These are phyloP conservation scores for Sugiyamaella grinbergsii DNA, from an alignment of 1,139 yeast genomes.

Conservation along the genomic window DNA sequence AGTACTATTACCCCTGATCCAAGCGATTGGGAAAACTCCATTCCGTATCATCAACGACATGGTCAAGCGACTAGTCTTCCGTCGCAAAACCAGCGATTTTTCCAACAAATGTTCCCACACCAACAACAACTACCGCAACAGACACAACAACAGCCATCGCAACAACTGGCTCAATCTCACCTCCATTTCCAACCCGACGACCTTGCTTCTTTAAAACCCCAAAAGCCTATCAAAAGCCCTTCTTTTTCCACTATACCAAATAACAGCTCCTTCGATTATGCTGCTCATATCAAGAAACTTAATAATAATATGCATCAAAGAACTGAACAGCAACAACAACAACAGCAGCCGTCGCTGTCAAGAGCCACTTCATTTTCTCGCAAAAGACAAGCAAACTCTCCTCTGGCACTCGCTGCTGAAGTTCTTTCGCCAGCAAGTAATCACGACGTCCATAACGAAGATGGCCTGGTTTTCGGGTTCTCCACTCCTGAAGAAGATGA, in stretches of 20 bases:
- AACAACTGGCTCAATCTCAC: background rate
- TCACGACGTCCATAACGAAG: slow-evolving; percentile 16
- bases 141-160: slow-evolving; percentile 7
- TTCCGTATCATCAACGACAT: background rate
- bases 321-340: slow-evolving; percentile 17
- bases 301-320: slow-evolving; percentile 38
- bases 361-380: slow-evolving; percentile 10
- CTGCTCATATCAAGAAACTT: slow-evolving; percentile 64
- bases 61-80: background rate
- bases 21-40: slow-evolving; percentile 1
- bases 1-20: slow-evolving; percentile 15
- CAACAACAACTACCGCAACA: slow-evolving; percentile 7
- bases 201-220: slow-evolving; percentile 14
- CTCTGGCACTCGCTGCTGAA: slow-evolving; percentile 24
- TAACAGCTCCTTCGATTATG: slow-evolving; percentile 53
- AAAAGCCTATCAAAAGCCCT: slow-evolving; percentile 6
- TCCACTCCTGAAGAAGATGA: slow-evolving; percentile 25
- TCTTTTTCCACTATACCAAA: slow-evolving; percentile 2
- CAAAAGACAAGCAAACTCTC: slow-evolving; percentile 20
- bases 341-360: slow-evolving; percentile 8
- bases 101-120: background rate
- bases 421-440: slow-evolving; percentile 22
- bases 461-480: slow-evolving; percentile 21
- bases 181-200: slow-evolving; percentile 11
- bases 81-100: background rate